Evolutionary conservation across 2,329 filamentous ascomycete species (phyloP), one percentile per base, ranked within the genome.

Genomic region (Nothophoma quercina): DNA sequence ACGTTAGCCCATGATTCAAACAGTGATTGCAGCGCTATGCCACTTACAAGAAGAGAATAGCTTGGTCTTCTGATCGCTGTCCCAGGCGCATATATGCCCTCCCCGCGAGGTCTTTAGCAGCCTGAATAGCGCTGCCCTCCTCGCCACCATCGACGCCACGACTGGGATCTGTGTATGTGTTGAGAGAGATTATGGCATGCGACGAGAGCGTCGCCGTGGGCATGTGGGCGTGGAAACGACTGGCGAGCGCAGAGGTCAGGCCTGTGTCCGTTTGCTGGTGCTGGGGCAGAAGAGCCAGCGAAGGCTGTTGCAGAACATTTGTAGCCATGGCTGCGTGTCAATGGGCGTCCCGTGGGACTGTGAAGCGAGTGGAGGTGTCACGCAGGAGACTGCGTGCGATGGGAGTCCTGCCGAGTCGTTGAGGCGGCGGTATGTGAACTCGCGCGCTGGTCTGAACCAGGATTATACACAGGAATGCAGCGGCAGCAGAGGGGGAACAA

Each of bases 101-200:
- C 59, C 89, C 87, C 18, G 95, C 95, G 70, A 99, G 83, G 67
- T 97, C 93, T 75, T 98, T 93, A 26, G 91, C 92, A 70, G 92
- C 93, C 51, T 88, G 92, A 84, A 93, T 91, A 59, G 92, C 91
- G 78, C 91, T 96, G 28, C 93, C 93, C 65, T 96, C 91, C 69
- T 92, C 95, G 53, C 86, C 88, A 62, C 93, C 93, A 89, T 97
- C 91, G 4, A 89, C 86, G 18, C 93, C 93, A 70, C 92, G 93
- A 47, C 88, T 84, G 0, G 93, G 93, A 9, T 91, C 90, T 9
- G 91, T 93, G 74, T 96, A 98, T 16, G 93, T 99, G 79, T 99
- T 99, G 60, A 99, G 81, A 44, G 90, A 89, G 69, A 99, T 88
- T 64, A 98, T 83, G 40, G 89, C 95, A 72, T 98, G 93, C 1